Percentiles rank a stretch among this genome's conserved stretches.
Evolutionary conservation across 768 basidiomycete species (phyloP).

Genomic region (Leucocoprinus sp.): DNA sequence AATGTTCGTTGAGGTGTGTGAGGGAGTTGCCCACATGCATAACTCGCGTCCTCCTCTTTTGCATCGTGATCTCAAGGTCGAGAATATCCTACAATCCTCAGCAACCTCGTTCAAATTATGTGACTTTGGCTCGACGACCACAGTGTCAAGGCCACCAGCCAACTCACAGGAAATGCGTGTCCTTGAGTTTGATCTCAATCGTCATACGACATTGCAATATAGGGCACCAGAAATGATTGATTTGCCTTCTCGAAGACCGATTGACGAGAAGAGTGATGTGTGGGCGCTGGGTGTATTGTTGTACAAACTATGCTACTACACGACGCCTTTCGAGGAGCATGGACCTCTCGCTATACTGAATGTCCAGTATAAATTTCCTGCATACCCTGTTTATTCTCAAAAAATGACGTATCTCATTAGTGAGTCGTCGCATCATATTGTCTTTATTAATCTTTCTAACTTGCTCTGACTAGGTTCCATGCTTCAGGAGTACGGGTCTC

Average conservation of each 20-base stretch:
- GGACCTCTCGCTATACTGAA: conserved; percentile 94
- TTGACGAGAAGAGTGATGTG: conserved; percentile 93
- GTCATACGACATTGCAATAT: conserved; percentile 95
- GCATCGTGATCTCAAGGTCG: conserved; percentile 97
- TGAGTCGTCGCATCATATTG: conserved; percentile 26
- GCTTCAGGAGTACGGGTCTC: conserved; percentile 84
- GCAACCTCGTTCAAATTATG: conserved; percentile 87
- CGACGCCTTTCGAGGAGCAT: conserved; percentile 98
- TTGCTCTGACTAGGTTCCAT: conserved; percentile 57
- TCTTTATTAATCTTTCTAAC: conserved; percentile 9
- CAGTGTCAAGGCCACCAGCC: conserved; percentile 66
- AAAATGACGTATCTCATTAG: conserved; percentile 81
- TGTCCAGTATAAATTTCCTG: conserved; percentile 88
- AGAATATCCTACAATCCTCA: conserved; percentile 92
- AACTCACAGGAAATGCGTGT: conserved; percentile 78
- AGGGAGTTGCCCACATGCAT: conserved; percentile 96
- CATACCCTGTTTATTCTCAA: conserved; percentile 80
- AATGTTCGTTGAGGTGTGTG: conserved; percentile 96
- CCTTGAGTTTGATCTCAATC: conserved; percentile 85
- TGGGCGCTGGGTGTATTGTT: conserved; percentile 97
- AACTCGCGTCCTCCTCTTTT: conserved; percentile 82
- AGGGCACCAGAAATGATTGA: conserved; percentile 99
- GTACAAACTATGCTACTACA: conserved; percentile 99
- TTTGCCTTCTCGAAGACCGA: conserved; percentile 68
- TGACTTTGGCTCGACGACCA: conserved; percentile 92